These are phyloP conservation scores for Neurospora sp. DNA, from an alignment of 495 filamentous ascomycete species.

Conservation along the genomic window DNA sequence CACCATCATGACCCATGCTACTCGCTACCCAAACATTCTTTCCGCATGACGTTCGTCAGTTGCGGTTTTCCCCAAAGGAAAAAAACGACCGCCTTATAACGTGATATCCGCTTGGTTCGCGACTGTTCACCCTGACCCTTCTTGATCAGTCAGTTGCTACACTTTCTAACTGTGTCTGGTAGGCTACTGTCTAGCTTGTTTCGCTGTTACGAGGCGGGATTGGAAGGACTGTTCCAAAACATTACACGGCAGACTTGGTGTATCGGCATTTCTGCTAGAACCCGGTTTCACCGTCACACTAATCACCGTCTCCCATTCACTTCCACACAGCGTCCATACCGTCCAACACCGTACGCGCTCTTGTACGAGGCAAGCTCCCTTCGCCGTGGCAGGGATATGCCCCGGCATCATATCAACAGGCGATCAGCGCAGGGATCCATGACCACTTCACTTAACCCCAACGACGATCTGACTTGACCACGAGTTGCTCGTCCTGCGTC, in stretches of 20 bases:
- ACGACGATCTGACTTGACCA: slow-evolving; percentile 17
- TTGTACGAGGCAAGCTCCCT: slow-evolving; percentile 6
- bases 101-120: neutral
- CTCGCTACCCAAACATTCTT: neutral
- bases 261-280: slow-evolving; percentile 10
- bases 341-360: slow-evolving; percentile 3
- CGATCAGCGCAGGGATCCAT: slow-evolving; percentile 17
- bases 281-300: slow-evolving; percentile 19
- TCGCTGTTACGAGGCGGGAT: neutral
- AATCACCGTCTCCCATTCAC: slow-evolving; percentile 8
- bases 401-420: slow-evolving; percentile 3
- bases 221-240: neutral
- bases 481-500: slow-evolving; percentile 4
- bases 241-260: neutral
- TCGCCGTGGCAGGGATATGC: slow-evolving; percentile 5
- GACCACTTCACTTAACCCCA: slow-evolving; percentile 6
- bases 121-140: neutral
- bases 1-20: neutral
- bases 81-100: neutral
- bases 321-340: neutral
- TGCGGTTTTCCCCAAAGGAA: neutral
- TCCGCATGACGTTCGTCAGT: neutral
- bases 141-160: neutral
- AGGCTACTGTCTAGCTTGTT: neutral
- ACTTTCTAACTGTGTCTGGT: neutral